A percentile compares a stretch with the other conserved stretches of the same genome.
Evolutionary conservation across 2,329 filamentous ascomycete species (phyloP).

Genomic region (Cadophora sp.): DNA sequence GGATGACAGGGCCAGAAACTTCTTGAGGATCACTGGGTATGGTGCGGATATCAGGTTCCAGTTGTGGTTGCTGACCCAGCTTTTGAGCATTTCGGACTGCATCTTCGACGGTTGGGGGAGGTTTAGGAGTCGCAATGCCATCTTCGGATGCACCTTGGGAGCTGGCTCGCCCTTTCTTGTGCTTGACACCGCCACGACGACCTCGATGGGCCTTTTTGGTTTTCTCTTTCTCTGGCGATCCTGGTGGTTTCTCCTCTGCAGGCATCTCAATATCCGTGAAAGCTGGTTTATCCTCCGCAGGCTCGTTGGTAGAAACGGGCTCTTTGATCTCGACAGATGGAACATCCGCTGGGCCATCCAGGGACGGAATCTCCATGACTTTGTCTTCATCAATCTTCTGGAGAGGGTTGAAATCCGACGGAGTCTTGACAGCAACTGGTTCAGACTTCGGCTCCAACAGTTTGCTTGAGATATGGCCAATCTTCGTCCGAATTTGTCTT

Average conservation of each 20-base stretch:
- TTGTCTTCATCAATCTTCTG: slow-evolving; percentile 25
- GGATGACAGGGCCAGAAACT: slow-evolving; percentile 64
- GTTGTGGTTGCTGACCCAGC: slow-evolving; percentile 57
- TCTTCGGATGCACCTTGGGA: slow-evolving; percentile 48
- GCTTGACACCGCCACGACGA: slow-evolving; percentile 73
- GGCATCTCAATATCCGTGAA: slow-evolving; percentile 15
- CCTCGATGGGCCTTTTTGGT: slow-evolving; percentile 76
- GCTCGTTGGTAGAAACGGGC: neutral
- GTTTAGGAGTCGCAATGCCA: slow-evolving; percentile 19
- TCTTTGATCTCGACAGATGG: slow-evolving; percentile 13
- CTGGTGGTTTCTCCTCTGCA: slow-evolving; percentile 41
- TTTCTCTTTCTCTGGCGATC: slow-evolving; percentile 51
- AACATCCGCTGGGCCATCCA: slow-evolving; percentile 21
- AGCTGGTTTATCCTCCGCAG: neutral
- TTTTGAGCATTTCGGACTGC: slow-evolving; percentile 65
- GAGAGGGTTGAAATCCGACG: slow-evolving; percentile 15
- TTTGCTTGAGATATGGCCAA: slow-evolving; percentile 41
- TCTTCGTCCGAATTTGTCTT: slow-evolving; percentile 40
- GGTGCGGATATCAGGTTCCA: slow-evolving; percentile 69
- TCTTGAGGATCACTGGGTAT: slow-evolving; percentile 64
- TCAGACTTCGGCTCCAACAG: neutral
- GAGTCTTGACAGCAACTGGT: neutral
- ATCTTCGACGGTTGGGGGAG: slow-evolving; percentile 60
- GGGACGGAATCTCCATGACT: slow-evolving; percentile 20
- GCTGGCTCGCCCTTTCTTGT: slow-evolving; percentile 60